Evolutionary conservation across 116 monocot genomes (phyloP).

Genomic region (Thalassia testudinum): DNA sequence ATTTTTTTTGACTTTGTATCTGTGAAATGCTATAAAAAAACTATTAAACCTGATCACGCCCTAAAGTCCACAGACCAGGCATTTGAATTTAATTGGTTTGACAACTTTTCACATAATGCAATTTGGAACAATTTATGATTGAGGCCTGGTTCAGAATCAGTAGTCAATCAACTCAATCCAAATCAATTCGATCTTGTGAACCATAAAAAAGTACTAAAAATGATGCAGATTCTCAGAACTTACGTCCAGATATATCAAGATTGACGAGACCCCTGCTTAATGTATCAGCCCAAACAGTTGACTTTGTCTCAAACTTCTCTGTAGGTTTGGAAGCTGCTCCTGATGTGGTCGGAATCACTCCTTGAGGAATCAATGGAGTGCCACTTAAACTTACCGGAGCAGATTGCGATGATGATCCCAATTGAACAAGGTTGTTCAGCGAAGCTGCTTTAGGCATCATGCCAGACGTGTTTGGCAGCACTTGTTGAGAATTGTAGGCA

Average conservation of each 20-base stretch:
- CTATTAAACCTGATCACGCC: no score
- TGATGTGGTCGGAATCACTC: conserved; percentile 3
- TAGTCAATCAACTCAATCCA: no score
- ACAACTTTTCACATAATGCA: no score
- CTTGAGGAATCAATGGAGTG: conserved; percentile 7
- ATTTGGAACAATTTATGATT: no score
- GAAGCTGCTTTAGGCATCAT: not conserved
- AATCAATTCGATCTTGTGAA: no score
- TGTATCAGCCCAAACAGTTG: conserved; percentile 90
- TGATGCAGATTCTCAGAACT: conserved; percentile 7
- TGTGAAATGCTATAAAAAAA: no score
- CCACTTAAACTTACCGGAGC: conserved; percentile 5
- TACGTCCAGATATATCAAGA: conserved; percentile 91
- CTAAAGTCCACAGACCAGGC: no score
- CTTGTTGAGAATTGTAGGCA: not conserved
- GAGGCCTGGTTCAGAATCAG: no score
- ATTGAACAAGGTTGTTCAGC: not conserved
- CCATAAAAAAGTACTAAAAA: not conserved
- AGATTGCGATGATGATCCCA: conserved; percentile 1
- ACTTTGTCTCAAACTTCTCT: conserved; percentile 79
- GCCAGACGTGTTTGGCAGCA: no score
- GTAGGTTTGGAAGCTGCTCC: conserved; percentile 14
- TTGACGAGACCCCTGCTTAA: conserved; percentile 77
- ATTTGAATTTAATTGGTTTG: no score
- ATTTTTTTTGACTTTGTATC: no score